Evolutionary conservation across 129 eudicot species (phyloP).

Genomic region (Centella asiatica): DNA sequence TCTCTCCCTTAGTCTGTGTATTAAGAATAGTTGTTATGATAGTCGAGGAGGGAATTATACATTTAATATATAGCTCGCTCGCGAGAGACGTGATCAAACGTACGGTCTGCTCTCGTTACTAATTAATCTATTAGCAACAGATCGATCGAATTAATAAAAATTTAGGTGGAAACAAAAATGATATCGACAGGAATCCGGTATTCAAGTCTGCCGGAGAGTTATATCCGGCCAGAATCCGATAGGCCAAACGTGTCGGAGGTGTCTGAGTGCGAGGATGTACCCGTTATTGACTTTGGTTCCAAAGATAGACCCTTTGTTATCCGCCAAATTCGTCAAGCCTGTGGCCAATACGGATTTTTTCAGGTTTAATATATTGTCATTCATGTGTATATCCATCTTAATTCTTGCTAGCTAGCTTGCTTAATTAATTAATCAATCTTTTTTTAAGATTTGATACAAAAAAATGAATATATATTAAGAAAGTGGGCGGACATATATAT

Average conservation of each 20-base stretch:
- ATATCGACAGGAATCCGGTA: constrained; percentile 50
- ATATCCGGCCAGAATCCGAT: constrained; percentile 74
- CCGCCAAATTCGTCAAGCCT: constrained; percentile 55
- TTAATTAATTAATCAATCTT: too few relatives aligned
- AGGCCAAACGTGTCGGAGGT: constrained; percentile 61
- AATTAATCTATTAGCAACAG: neutral
- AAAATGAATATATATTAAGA: neutral
- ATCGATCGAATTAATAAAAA: neutral
- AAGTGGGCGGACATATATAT: too few relatives aligned
- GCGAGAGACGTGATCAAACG: too few relatives aligned
- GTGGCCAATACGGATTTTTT: constrained; percentile 55
- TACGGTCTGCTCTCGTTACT: neutral
- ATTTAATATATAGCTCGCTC: too few relatives aligned
- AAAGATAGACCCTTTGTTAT: constrained; percentile 21
- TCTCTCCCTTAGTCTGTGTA: too few relatives aligned
- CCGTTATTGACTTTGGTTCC: constrained; percentile 49
- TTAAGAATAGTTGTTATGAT: too few relatives aligned
- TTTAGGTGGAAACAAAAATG: constrained; percentile 42
- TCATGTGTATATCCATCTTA: neutral
- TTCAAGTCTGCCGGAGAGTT: constrained; percentile 46
- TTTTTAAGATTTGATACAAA: too few relatives aligned
- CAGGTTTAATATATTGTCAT: constrained; percentile 62
- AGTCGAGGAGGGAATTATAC: too few relatives aligned
- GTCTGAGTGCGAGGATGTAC: constrained; percentile 45
- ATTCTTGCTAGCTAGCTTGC: too few relatives aligned